phyloP scores from a whole-genome alignment of 495 filamentous ascomycete species.

The Penicillium mononematosum region DNA sequence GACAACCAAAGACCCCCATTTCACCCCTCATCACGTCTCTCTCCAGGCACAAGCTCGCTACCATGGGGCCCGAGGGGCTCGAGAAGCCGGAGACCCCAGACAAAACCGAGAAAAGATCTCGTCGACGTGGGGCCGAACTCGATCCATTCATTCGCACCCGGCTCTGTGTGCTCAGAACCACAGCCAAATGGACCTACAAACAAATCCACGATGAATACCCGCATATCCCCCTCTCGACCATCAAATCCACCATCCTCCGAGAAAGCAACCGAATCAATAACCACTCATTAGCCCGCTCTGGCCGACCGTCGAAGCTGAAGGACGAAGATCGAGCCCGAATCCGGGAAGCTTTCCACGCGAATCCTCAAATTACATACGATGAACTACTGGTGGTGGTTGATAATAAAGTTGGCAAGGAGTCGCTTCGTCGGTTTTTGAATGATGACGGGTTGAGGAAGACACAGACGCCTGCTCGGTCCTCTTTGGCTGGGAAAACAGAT shows the following conservation, averaged over 20 bases:
- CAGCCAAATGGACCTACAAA: slow-evolving; percentile 14
- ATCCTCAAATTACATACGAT: slow-evolving; percentile 11
- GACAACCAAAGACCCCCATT: neutral
- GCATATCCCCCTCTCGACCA: slow-evolving; percentile 12
- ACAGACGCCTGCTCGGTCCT: neutral
- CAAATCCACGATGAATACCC: slow-evolving; percentile 14
- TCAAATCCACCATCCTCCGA: slow-evolving; percentile 9
- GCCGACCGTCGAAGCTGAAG: slow-evolving; percentile 15
- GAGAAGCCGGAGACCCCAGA: slow-evolving; percentile 1
- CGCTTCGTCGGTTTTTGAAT: slow-evolving; percentile 9
- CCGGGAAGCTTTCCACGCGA: slow-evolving; percentile 9
- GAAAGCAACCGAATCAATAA: slow-evolving; percentile 11
- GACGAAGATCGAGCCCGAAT: slow-evolving; percentile 10
- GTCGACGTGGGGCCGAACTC: slow-evolving; percentile 8
- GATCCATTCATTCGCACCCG: slow-evolving; percentile 15
- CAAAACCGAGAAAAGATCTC: slow-evolving; percentile 1
- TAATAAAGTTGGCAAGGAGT: slow-evolving; percentile 13
- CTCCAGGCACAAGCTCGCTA: slow-evolving; percentile 1
- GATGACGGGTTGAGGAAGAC: slow-evolving; percentile 7
- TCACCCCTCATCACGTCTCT: neutral
- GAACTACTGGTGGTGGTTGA: slow-evolving; percentile 14
- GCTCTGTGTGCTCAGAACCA: slow-evolving; percentile 13
- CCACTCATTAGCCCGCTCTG: slow-evolving; percentile 10
- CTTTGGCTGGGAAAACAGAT: neutral
- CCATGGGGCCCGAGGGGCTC: slow-evolving; percentile 6